Evolutionary conservation across 148 eudicot species (phyloP).

Genomic region (Persicaria maculosa): DNA sequence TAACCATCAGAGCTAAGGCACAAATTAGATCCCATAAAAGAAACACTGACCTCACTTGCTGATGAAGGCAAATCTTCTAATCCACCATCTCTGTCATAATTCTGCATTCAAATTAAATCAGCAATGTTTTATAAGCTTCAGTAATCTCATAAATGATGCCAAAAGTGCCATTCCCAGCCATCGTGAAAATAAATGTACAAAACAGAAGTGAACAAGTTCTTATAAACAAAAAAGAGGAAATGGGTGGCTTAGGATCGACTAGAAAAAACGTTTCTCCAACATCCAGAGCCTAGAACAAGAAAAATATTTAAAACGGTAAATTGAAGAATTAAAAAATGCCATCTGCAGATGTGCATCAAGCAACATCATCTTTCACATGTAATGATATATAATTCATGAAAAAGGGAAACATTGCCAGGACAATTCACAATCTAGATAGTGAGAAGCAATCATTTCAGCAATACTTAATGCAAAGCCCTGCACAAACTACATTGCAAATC

Average conservation of each 20-base stretch:
- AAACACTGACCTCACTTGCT: constrained; percentile 26
- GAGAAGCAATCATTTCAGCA: background rate
- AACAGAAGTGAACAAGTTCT: background rate
- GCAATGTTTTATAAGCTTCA: background rate
- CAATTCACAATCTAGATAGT: background rate
- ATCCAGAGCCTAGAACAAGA: too few relatives aligned
- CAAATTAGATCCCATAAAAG: background rate
- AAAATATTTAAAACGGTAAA: too few relatives aligned
- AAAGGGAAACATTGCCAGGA: background rate
- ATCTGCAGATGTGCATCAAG: background rate
- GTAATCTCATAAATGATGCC: background rate
- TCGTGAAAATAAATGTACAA: background rate
- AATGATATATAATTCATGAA: background rate
- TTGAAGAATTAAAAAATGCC: too few relatives aligned
- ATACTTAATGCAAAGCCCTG: background rate
- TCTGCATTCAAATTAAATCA: constrained; percentile 18
- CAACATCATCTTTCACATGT: background rate
- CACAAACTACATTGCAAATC: background rate
- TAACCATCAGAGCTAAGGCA: background rate
- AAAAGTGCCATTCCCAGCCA: background rate
- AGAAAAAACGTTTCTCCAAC: too few relatives aligned
- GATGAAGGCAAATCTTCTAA: constrained; percentile 28
- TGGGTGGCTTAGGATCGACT: background rate
- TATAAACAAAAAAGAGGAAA: background rate
- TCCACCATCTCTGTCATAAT: constrained; percentile 32